Percentiles rank a stretch among this genome's conserved stretches.
Conservation (phyloP, 2,329 filamentous ascomycete species). For the Rutstroemia sp. region DNA sequence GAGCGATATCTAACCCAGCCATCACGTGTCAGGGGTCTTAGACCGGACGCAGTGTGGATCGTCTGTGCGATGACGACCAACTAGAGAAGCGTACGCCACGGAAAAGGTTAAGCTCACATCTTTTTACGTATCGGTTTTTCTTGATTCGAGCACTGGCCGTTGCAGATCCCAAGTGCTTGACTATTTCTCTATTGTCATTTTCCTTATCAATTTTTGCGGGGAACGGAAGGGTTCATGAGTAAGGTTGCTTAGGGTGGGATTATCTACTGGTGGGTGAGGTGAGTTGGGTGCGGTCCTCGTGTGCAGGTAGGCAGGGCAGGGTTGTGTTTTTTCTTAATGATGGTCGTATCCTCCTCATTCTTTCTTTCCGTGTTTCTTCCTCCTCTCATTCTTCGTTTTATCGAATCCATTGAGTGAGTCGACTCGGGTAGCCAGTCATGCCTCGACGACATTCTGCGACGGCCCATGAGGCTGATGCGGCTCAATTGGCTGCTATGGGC, state of each 20-base stretch:
- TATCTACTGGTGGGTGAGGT: no score
- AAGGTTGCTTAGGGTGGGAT: no score
- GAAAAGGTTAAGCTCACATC: background rate
- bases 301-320: background rate
- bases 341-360: background rate
- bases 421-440: background rate
- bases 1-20: background rate
- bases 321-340: background rate
- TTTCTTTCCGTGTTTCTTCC: background rate
- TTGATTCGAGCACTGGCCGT: background rate
- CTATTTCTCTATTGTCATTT: constrained; percentile 2
- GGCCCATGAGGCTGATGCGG: constrained; percentile 19
- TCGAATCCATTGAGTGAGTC: background rate
- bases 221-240: background rate
- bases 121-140: constrained; percentile 5
- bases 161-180: background rate
- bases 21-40: constrained; percentile 7
- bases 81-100: background rate
- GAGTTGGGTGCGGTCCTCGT: background rate
- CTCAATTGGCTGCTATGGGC: constrained; percentile 46
- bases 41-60: background rate
- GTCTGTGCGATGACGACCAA: no score
- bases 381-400: background rate
- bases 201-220: constrained; percentile 9
- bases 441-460: background rate